A percentile compares a stretch with the other conserved stretches of the same genome.
phyloP scores from a whole-genome alignment of 2,329 filamentous ascomycete species.

The Cryoendolithus antarcticus region DNA sequence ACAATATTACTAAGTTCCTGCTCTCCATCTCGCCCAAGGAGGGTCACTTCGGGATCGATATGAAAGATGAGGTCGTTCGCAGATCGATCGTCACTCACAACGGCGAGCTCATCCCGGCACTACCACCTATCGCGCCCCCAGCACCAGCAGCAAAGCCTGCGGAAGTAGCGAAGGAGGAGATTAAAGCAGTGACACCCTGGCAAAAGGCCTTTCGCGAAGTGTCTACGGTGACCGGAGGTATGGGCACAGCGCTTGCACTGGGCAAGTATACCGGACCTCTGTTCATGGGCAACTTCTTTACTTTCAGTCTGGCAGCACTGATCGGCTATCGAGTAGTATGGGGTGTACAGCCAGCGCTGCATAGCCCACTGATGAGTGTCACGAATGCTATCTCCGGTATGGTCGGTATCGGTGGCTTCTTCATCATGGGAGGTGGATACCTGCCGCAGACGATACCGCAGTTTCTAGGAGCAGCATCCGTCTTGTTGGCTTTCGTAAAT shows the following conservation, averaged over 20 bases:
- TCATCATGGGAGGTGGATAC: conserved; percentile 75
- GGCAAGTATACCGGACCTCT: conserved; percentile 71
- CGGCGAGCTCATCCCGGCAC: conserved; percentile 62
- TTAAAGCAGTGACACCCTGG: conserved; percentile 64
- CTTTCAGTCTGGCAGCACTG: conserved; percentile 69
- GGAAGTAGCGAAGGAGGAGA: conserved; percentile 43
- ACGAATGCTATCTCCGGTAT: conserved; percentile 86
- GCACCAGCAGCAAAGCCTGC: conserved; percentile 36
- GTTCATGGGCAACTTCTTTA: conserved; percentile 82
- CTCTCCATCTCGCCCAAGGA: conserved; percentile 69
- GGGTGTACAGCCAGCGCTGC: conserved; percentile 72
- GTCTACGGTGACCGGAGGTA: conserved; percentile 59
- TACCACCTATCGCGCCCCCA: conserved; percentile 54
- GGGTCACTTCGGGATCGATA: conserved; percentile 67
- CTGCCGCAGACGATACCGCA: conserved; percentile 69
- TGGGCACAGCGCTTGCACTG: conserved; percentile 62
- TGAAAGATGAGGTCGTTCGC: conserved; percentile 74
- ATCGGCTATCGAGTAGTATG: conserved; percentile 83
- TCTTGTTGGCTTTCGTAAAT: conserved; percentile 77
- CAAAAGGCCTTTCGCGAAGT: conserved; percentile 70
- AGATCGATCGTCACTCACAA: conserved; percentile 72
- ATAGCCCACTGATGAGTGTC: conserved; percentile 83
- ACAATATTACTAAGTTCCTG: conserved; percentile 83
- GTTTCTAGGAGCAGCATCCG: conserved; percentile 62
- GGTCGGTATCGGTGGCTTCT: conserved; percentile 80